A percentile compares a stretch with the other conserved stretches of the same genome.
Evolutionary conservation across 2,329 filamentous ascomycete species (phyloP).

Genomic region (Chrysosporium keratinophilum): DNA sequence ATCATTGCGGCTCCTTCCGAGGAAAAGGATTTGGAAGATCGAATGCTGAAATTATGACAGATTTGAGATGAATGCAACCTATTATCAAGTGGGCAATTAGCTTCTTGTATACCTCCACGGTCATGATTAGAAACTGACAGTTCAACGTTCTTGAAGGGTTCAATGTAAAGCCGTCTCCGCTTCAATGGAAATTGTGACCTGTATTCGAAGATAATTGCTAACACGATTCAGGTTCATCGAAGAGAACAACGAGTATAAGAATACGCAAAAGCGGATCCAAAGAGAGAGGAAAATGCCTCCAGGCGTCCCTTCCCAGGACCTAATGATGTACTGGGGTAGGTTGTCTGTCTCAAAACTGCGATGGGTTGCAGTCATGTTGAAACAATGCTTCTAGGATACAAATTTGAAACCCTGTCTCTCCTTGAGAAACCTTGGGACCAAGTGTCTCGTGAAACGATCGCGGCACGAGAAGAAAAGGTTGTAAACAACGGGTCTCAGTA

Average conservation of each 20-base stretch:
- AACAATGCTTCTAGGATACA: constrained; percentile 59
- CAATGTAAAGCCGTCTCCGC: constrained; percentile 38
- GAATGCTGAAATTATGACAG: constrained; percentile 34
- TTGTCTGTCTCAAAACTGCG: constrained; percentile 3
- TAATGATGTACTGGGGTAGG: constrained; percentile 88
- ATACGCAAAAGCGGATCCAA: constrained; percentile 51
- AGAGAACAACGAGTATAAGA: constrained; percentile 69
- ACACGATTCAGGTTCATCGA: constrained; percentile 66
- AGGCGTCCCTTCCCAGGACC: constrained; percentile 54
- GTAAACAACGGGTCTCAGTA: constrained; percentile 92
- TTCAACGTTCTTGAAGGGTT: constrained; percentile 35
- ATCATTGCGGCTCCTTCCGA: constrained; percentile 20
- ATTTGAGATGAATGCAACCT: constrained; percentile 93
- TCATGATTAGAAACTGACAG: constrained; percentile 14
- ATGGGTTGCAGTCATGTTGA: neutral
- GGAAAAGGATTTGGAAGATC: constrained; percentile 1
- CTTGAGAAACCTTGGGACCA: constrained; percentile 65
- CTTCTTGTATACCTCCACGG: neutral
- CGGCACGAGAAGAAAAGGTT: constrained; percentile 56
- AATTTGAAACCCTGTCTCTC: constrained; percentile 81
- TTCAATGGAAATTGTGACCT: constrained; percentile 7
- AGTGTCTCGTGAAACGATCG: constrained; percentile 65
- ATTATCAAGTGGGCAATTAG: constrained; percentile 59
- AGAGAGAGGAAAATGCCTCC: constrained; percentile 40
- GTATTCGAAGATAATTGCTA: neutral